Base-by-base conservation (phyloP, 306 rosid genomes). In the Rosa persica region DNA sequence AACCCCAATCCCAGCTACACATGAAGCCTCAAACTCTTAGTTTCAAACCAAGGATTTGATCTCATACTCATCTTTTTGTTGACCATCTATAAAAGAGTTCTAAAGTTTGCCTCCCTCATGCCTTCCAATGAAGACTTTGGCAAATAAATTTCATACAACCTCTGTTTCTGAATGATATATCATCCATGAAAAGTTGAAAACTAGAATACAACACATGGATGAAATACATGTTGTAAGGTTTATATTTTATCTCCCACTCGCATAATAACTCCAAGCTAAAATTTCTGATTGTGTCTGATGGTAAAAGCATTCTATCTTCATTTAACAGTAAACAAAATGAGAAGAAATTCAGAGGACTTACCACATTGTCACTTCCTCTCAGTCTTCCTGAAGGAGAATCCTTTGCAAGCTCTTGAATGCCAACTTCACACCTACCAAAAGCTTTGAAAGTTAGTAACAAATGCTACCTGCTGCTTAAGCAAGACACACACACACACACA, bases 311-410 rank as follows among this genome's bases (percentile, higher is more conserved):
- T 20, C 43, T 47, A 46, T 34, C 16, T 39, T 27, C 27, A 43
- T 27, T 67, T 12, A n/a, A 46, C 47, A 72, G 62, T 34, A 19
- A 51, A 25, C 11, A 40, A 65, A 47, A 71, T 16, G 39, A 67
- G 47, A 76, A 73, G 74, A 61, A 51, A 51, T 65, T 34, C 39
- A 70, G 64, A 82, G 66, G 40, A 78, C 87, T 76, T 87, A 90
- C 98, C 92, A 94, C 89, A 85, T 92, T 94, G 83, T 94, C 97
- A 84, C 98, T 94, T 89, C 98, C 98, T 87, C 90, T 89, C 71
- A 94, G 83, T 81, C 97, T 90, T 88, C 98, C 98, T 34, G 92
- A 52, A 46, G 97, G 78, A 86, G 97, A 92, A 87, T 88, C 84
- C 86, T 78, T 86, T 0, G 91, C 89, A 80, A 94, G 84, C 88